Evolutionary conservation across 768 basidiomycete genomes (phyloP).

Genomic region (Lactifluus rugatus): DNA sequence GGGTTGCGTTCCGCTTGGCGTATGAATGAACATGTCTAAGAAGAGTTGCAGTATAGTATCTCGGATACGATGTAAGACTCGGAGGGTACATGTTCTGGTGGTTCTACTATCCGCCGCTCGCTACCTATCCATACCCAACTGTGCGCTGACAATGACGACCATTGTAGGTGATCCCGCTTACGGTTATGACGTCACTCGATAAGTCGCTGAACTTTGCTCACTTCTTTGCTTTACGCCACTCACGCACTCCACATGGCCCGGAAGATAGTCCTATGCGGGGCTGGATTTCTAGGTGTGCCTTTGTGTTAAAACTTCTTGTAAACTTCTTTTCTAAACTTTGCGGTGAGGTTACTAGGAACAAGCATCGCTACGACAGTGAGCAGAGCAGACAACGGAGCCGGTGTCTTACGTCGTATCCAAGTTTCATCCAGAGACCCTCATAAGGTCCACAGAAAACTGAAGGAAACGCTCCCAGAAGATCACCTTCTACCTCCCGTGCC

Average conservation of each 20-base stretch:
- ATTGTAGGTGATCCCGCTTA: not conserved
- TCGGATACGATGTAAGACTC: not conserved
- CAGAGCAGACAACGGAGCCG: conserved; percentile 20
- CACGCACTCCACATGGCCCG: conserved; percentile 1
- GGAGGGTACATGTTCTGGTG: not conserved
- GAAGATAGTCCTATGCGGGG: conserved; percentile 34
- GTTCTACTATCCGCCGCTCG: not conserved
- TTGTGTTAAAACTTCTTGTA: not conserved
- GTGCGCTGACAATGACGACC: not conserved
- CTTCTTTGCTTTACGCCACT: too few species aligned
- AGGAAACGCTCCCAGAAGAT: conserved; percentile 24
- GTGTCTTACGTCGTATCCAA: conserved; percentile 37
- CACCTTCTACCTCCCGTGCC: conserved; percentile 35
- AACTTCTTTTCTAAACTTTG: not conserved
- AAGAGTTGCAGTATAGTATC: too few species aligned
- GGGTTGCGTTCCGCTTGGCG: not conserved
- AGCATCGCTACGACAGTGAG: conserved; percentile 50
- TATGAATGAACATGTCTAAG: too few species aligned
- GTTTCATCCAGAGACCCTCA: conserved; percentile 52
- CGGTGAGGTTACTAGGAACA: conserved; percentile 34
- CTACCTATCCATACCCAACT: not conserved
- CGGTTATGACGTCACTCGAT: not conserved
- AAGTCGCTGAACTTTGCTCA: too few species aligned
- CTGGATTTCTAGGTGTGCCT: conserved; percentile 49
- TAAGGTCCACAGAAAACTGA: conserved; percentile 29